Evolutionary conservation across 345 rosid genomes (phyloP), one percentile per base, ranked within the genome.

Genomic region (Limnanthes douglasii): DNA sequence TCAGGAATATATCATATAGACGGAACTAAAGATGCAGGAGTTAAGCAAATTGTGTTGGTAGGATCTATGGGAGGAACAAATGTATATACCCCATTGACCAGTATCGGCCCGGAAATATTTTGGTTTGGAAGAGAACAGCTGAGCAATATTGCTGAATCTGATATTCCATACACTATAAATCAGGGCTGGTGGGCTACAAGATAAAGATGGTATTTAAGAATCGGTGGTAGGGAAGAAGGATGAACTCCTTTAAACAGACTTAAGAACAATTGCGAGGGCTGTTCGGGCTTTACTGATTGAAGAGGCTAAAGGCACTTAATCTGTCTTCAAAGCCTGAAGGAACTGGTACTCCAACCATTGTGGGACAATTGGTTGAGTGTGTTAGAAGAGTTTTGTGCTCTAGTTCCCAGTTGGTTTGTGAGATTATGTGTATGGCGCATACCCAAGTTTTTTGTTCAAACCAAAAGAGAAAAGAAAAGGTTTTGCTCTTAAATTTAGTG

Each of bases 61-160:
- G 92, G 95, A 1, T 83, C 92, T 11, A 83, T 83, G 95, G 95
- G 92, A 18, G 95, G 92, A 52, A 83, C 86, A 30, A 48, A 68
- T 40, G 78, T 44, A 8, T 64, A 72, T 61, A 64, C 78, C 53
- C 83, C 73, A 32, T 45, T 83, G 54, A 83, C 78, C 80, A 75
- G 76, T 44, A 52, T 83, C 40, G 95, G 78, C 33, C 72, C 39
- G 95, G 95, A 20, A 78, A 83, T 43, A 78, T 83, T 54, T 59
- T 83, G 78, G 95, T 83, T 10, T 83, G 95, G 95, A 83, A 83
- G 70, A 69, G 95, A 62, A 83, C 78, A 65, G 79, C 95, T 53
- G 95, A 83, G 52, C 92, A 72, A 48, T 83, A 78, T 83, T 78
- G 75, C 86, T 33, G 92, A 83, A 49, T 78, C 73, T 34, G 95